phyloP scores from a whole-genome alignment of 257 asterid genomes.

The Handroanthus guayacan region DNA sequence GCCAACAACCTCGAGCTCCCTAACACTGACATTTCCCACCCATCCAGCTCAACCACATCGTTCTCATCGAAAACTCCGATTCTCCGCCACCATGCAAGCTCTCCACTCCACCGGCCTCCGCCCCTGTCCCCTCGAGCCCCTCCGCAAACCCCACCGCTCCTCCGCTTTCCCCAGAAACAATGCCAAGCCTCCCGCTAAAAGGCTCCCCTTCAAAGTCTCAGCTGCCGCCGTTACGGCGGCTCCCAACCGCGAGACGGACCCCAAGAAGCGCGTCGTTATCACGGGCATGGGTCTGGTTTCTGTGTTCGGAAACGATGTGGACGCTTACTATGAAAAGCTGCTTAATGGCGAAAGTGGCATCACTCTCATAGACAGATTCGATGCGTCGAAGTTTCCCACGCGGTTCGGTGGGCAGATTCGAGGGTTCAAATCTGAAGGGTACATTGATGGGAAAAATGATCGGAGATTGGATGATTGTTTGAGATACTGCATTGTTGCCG shows the following conservation, averaged over 20 bases:
- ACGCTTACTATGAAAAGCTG: conserved; percentile 57
- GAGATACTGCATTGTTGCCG: conserved; percentile 65
- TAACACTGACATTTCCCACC: conserved; percentile 19
- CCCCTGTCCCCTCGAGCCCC: conserved; percentile 54
- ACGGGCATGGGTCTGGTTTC: conserved; percentile 69
- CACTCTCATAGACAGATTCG: conserved; percentile 57
- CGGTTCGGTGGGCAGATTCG: conserved; percentile 70
- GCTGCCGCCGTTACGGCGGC: conserved; percentile 42
- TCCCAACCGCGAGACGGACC: conserved; percentile 67
- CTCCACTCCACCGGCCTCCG: conserved; percentile 48
- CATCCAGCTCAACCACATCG: conserved; percentile 31
- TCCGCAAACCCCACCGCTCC: conserved; percentile 40
- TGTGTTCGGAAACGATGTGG: conserved; percentile 63
- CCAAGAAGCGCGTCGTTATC: conserved; percentile 64
- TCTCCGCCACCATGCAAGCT: conserved; percentile 52
- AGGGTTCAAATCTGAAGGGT: conserved; percentile 55
- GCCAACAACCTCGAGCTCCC: conserved; percentile 21
- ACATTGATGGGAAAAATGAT: conserved; percentile 63
- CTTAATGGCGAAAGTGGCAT: conserved; percentile 63
- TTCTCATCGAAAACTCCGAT: conserved; percentile 39
- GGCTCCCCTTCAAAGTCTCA: conserved; percentile 42
- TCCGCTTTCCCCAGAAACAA: conserved; percentile 31
- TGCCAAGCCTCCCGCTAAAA: conserved; percentile 39
- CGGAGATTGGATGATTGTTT: conserved; percentile 62
- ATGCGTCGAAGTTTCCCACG: conserved; percentile 61